Base-by-base conservation (phyloP, 176 grass and related monocot species). In the Hyparrhenia diplandra region DNA sequence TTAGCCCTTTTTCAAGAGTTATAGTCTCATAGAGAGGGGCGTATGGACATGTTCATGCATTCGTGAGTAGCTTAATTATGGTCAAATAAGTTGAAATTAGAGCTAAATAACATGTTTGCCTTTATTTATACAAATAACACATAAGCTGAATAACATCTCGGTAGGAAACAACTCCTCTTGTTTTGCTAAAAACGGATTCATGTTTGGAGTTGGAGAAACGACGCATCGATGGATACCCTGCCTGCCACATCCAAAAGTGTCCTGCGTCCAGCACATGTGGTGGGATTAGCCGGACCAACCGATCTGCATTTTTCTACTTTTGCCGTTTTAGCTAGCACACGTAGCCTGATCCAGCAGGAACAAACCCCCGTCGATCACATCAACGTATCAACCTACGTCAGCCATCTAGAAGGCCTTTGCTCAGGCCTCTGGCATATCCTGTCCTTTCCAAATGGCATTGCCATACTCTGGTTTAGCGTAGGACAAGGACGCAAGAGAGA, bases 401-500 rank as follows among this genome's bases (percentile, higher is more conserved):
- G 1, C 59, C 59, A 62, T 62, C 24, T 62, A 62, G 59, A 62
- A 28, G 24, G 24, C 9, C 49, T n/a, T n/a, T n/a, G n/a, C n/a
- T n/a, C n/a, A n/a, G n/a, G n/a, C 49, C 47, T 54, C 47, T 17
- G 1, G 16, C 17, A 20, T 2, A 13, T 45, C 43, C 21, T 47
- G 77, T 31, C 43, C 23, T 51, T 39, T 66, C 31, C 2, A 5
- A n/a, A 47, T 65, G 45, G 3, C 75, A 74, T 57, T 39, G 35
- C 4, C 6, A 5, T 40, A 40, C n/a, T n/a, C n/a, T 47, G 60
- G 28, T 60, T 84, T 13, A 32, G 36, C 18, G 42, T 2, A 28
- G 13, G 63, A 81, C 76, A 51, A 52, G 20, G 87, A 89, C 87
- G 31, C 74, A 10, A 5, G 9, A 78, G 59, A 46, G 1, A 13